Base-by-base conservation (phyloP, 116 monocot genomes). In the Dioscorea cayenensis region DNA sequence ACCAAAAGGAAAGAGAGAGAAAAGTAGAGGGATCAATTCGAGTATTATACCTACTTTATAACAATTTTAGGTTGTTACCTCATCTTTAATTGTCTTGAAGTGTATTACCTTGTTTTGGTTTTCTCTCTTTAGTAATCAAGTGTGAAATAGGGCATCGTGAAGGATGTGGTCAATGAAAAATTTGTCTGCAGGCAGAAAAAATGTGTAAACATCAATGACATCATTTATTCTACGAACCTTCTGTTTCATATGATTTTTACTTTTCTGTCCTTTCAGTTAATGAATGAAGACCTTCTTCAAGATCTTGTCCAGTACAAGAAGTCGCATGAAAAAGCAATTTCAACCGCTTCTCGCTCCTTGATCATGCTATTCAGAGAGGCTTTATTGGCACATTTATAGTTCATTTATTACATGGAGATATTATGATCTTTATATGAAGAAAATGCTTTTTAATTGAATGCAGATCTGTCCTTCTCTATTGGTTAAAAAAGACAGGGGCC, bases 211-310 rank as follows among this genome's bases (percentile, higher is more conserved):
- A 62, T 62, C 62, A 61, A n/a, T n/a, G n/a, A n/a, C n/a, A n/a
- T n/a, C n/a, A n/a, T 67, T 18, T 28, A 51, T 63, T 60, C 0
- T 66, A 21, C 4, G 68, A 70, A 58, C 36, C 66, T 66, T 21
- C 19, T 49, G 20, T 49, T 48, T 67, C n/a, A 67, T 67, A 10
- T 50, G 9, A 18, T 62, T 23, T 63, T 62, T 38, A 11, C 22
- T 35, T 66, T 50, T 58, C 13, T 43, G 25, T 18, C 14, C 55
- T 66, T 50, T 1, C 75, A 95, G 95, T 76, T 95, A 43, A 95
- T 95, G 95, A 81, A 85, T 59, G 95, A 95, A 85, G 95, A 95
- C 82, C 80, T 95, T 69, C 92, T 95, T 50, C 95, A 92, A 90
- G 95, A 95, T 69, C 84, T 95, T 70, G 95, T 84, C 52, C 70